Conservation (phyloP, 2,329 filamentous ascomycete genomes). For the Colletotrichum sp. region DNA sequence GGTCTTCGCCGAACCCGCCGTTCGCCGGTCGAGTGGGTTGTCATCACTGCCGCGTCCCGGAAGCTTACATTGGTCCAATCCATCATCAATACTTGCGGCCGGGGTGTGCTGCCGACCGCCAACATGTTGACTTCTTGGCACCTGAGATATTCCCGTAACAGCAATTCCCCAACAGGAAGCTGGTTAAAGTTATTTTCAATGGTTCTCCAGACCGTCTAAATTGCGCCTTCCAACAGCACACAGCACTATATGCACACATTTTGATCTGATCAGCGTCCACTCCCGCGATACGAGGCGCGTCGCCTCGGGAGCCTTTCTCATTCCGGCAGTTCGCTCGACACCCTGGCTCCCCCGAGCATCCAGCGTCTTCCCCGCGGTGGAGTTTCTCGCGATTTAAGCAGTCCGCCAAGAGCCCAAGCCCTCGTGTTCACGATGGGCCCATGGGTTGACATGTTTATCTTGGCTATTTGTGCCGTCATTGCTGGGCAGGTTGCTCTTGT, state of each 20-base stretch:
- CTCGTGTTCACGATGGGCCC: slow-evolving; percentile 4
- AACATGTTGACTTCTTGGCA: neutral
- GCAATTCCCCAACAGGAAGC: neutral
- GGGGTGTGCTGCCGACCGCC: neutral
- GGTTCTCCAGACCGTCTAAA: neutral
- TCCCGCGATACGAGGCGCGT: neutral
- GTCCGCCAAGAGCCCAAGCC: neutral
- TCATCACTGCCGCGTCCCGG: too few species aligned
- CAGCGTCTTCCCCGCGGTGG: neutral
- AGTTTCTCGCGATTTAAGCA: neutral
- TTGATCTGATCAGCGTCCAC: neutral
- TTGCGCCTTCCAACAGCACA: neutral
- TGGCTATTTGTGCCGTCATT: neutral
- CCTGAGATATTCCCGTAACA: neutral
- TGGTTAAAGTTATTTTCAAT: neutral
- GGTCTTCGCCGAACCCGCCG: too few species aligned
- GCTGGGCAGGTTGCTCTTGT: too few species aligned
- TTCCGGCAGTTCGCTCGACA: neutral
- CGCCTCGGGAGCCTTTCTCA: neutral
- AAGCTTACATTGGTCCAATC: neutral
- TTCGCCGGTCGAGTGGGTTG: too few species aligned
- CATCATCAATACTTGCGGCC: rapidly evolving
- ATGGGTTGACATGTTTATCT: neutral
- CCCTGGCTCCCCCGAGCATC: neutral
- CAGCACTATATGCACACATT: neutral